Percentiles rank a stretch among this genome's conserved stretches.
These are phyloP conservation scores for Aureobasidium sp. DNA, from an alignment of 2,329 filamentous ascomycete species.

Conservation along the genomic window DNA sequence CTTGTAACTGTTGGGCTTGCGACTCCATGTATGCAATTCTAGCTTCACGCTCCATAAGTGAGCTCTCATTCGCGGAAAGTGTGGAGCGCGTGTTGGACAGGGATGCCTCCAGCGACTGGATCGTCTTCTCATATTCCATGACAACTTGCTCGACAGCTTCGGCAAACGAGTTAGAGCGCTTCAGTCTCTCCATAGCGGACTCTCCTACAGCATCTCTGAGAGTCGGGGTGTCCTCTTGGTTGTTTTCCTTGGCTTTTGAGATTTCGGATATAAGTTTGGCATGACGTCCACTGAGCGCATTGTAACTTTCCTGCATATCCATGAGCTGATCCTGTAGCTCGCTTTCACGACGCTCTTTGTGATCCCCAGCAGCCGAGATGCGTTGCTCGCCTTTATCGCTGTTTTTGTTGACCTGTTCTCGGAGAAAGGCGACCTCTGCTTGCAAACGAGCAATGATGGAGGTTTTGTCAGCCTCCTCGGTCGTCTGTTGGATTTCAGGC, in stretches of 20 bases:
- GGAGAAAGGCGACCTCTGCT: slow-evolving; percentile 85
- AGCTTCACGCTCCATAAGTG: slow-evolving; percentile 83
- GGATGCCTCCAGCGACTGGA: slow-evolving; percentile 85
- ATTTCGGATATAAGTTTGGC: slow-evolving; percentile 94
- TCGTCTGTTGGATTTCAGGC: slow-evolving; percentile 83
- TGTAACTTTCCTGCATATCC: slow-evolving; percentile 92
- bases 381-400: slow-evolving; percentile 57
- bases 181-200: slow-evolving; percentile 76
- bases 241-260: slow-evolving; percentile 68
- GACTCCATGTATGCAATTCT: slow-evolving; percentile 91
- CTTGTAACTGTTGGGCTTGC: slow-evolving; percentile 81
- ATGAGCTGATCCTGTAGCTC: slow-evolving; percentile 92
- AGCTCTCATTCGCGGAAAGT: slow-evolving; percentile 77
- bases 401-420: slow-evolving; percentile 86
- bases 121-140: slow-evolving; percentile 97
- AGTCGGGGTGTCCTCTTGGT: slow-evolving; percentile 49
- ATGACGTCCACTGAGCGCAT: slow-evolving; percentile 80
- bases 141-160: slow-evolving; percentile 95
- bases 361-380: slow-evolving; percentile 28
- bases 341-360: slow-evolving; percentile 53
- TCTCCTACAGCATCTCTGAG: slow-evolving; percentile 62
- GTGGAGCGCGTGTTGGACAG: slow-evolving; percentile 81
- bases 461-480: slow-evolving; percentile 88
- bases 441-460: slow-evolving; percentile 88
- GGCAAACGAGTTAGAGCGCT: slow-evolving; percentile 92